These are phyloP conservation scores for Lithohypha guttulata DNA, from an alignment of 2,329 filamentous ascomycete genomes.

Conservation along the genomic window DNA sequence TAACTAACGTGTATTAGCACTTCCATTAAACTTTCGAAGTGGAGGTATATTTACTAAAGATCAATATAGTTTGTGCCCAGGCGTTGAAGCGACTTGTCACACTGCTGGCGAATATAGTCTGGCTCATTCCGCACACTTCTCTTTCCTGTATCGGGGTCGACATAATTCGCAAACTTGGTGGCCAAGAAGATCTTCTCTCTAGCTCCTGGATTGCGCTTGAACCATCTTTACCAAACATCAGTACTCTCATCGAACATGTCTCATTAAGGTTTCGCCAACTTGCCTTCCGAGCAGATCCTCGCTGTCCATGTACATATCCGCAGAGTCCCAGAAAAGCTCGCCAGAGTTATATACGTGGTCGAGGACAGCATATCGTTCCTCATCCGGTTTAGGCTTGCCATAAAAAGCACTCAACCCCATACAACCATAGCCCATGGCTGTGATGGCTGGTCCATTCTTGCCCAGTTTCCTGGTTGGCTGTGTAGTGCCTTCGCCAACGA, in stretches of 20 bases:
- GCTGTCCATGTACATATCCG: conserved; percentile 26
- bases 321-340: conserved; percentile 26
- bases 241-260: conserved; percentile 13
- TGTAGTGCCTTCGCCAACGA: background rate
- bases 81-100: conserved; percentile 23
- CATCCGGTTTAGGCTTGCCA: conserved; percentile 35
- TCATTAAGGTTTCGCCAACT: background rate
- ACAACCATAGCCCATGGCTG: conserved; percentile 22
- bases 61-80: conserved; percentile 32
- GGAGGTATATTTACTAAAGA: conserved; percentile 36
- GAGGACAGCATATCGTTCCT: conserved; percentile 38
- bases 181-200: conserved; percentile 21
- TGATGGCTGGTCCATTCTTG: conserved; percentile 25
- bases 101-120: conserved; percentile 24
- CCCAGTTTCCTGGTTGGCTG: conserved; percentile 22
- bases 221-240: conserved; percentile 18
- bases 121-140: conserved; percentile 21
- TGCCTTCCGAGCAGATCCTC: conserved; percentile 26
- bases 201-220: conserved; percentile 20
- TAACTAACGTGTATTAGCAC: too few relatives aligned
- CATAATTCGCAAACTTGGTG: conserved; percentile 21
- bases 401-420: conserved; percentile 33
- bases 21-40: too few relatives aligned
- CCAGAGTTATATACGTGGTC: conserved; percentile 26
- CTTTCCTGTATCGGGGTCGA: conserved; percentile 17